Evolutionary conservation across 2,329 filamentous ascomycete species (phyloP), one percentile per base, ranked within the genome.

Genomic region (Seiridium unicorne): DNA sequence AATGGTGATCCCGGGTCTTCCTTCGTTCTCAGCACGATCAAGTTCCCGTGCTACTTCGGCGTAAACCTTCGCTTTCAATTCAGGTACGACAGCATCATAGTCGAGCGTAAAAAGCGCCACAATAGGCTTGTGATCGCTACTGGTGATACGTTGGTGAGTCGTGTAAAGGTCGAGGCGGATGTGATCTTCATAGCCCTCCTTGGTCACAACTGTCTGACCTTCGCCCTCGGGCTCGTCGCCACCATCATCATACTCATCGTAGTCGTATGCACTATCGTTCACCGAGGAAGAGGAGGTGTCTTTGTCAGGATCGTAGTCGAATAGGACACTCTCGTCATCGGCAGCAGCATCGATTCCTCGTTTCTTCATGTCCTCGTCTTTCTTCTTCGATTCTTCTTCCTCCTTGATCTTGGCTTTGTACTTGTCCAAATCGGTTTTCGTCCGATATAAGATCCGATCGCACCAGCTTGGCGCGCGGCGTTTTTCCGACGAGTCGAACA

Each of bases 401-500:
- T 94, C 74, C 59, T 80, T 79, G 1, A 84, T 71, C 59, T 84
- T 87, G 42, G 78, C 78, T 55, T 93, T 86, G 66, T 92, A 89
- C 3, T 81, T 81, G 34, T 88, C 76, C 63, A 84, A 88, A 68
- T 95, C 88, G 51, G 81, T 84, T 46, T 89, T 85, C 2, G 92
- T 95, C 6, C 94, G 84, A 72, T 88, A 99, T 1, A 99, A 76
- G 51, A 99, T 93, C 13, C 95, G 89, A 76, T 99, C 95, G 72
- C 95, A 99, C 94, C 95, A 99, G 71, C 93, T 97, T 3, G 95
- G 95, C 2, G 91, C 90, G 57, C 96, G 85, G 64, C 89, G 89
- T 78, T 99, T 99, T 72, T 98, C 95, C 65, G 93, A 97, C 0
- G 93, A 92, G 76, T 99, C 96, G 72, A 97, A 99, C 36, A 93